These are phyloP conservation scores for Phaffomyces thermotolerans DNA, from an alignment of 805 yeast species.

Conservation along the genomic window DNA sequence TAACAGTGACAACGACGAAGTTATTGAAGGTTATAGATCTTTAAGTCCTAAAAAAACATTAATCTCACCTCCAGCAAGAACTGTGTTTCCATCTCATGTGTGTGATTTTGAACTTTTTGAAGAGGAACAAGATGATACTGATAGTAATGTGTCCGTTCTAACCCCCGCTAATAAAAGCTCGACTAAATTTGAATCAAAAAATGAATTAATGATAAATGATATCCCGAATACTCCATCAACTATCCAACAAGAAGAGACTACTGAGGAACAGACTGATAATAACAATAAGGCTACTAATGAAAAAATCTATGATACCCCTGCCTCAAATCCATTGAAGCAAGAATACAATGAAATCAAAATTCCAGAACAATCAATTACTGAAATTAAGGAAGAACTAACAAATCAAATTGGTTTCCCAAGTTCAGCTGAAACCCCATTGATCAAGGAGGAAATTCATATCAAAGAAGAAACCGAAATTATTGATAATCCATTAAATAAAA, in stretches of 20 bases:
- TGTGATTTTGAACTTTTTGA: neutral
- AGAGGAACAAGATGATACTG: neutral
- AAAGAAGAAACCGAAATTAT: neutral
- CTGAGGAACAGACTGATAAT: too few species aligned
- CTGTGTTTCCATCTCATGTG: neutral
- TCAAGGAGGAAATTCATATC: neutral
- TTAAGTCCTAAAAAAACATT: slow-evolving; percentile 6
- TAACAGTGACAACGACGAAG: slow-evolving; percentile 2
- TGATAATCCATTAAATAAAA: neutral
- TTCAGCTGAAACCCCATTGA: too few species aligned
- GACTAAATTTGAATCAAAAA: neutral
- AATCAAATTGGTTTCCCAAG: neutral
- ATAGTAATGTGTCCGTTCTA: neutral
- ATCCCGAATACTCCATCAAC: too few species aligned
- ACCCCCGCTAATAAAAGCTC: neutral
- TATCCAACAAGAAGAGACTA: too few species aligned
- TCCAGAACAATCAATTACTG: neutral
- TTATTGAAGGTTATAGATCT: slow-evolving; percentile 6
- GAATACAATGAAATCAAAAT: neutral
- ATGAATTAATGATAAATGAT: too few species aligned
- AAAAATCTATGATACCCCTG: too few species aligned
- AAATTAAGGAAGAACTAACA: neutral
- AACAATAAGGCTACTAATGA: too few species aligned
- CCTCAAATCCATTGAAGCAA: neutral
- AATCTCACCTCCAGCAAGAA: neutral